phyloP scores from a whole-genome alignment of 2,329 filamentous ascomycete genomes.

The Hymenoscyphus repandus region DNA sequence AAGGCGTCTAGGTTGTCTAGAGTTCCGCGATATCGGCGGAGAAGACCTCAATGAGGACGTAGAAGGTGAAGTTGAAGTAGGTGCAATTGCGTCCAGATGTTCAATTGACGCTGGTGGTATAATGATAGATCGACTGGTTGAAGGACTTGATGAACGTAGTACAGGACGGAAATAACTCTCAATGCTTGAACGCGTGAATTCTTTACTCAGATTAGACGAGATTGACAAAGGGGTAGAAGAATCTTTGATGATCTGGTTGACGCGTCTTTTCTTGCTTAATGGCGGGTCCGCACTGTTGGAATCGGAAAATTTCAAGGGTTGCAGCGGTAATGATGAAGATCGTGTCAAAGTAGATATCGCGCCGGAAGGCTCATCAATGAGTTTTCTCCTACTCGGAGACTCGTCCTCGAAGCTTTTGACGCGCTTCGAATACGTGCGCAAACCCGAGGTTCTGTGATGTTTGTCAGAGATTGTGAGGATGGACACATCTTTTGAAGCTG shows the following conservation, averaged over 20 bases:
- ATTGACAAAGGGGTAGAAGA: neutral
- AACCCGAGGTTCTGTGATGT: constrained; percentile 9
- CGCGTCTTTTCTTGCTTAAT: neutral
- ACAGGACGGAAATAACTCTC: constrained; percentile 26
- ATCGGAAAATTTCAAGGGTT: neutral
- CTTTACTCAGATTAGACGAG: constrained; percentile 4
- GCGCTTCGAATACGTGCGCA: constrained; percentile 26
- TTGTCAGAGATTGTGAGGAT: constrained; percentile 1
- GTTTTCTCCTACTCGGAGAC: constrained; percentile 18
- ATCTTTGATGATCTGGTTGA: neutral
- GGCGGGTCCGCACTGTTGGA: neutral
- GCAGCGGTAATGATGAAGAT: neutral
- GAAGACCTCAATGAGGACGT: neutral
- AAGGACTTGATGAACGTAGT: constrained; percentile 14
- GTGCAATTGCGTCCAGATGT: neutral
- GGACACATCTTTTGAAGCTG: neutral
- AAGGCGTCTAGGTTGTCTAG: neutral
- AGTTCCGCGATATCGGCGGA: neutral
- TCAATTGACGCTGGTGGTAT: constrained; percentile 12
- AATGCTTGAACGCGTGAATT: constrained; percentile 18
- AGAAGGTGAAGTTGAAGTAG: constrained; percentile 15
- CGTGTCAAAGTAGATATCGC: neutral
- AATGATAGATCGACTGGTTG: constrained; percentile 5
- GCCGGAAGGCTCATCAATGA: constrained; percentile 1
- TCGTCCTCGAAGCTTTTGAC: constrained; percentile 13